These are phyloP conservation scores for Aspergillus hiratsukae DNA, from an alignment of 2,329 filamentous ascomycete species.

Conservation along the genomic window DNA sequence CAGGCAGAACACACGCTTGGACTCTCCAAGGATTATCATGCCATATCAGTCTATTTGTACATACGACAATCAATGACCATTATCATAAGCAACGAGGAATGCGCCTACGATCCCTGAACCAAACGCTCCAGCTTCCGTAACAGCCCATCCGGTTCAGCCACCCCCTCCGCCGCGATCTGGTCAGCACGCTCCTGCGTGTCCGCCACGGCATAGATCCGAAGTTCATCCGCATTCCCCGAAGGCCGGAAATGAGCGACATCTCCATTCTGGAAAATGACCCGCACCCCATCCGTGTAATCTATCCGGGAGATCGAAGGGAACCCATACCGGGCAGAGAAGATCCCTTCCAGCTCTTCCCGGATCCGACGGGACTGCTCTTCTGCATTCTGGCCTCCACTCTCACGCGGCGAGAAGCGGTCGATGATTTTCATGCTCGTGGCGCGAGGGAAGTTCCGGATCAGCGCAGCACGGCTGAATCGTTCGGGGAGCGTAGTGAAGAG, in stretches of 20 bases:
- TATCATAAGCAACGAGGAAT: background rate
- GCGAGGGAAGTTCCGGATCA: conserved; percentile 31
- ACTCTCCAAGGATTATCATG: background rate
- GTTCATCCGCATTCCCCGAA: conserved; percentile 32
- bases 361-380: conserved; percentile 16
- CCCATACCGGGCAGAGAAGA: conserved; percentile 24
- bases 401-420: conserved; percentile 23
- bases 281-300: conserved; percentile 31
- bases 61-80: background rate
- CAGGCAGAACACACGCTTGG: background rate
- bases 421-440: conserved; percentile 28
- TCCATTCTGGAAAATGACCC: conserved; percentile 27
- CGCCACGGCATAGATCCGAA: conserved; percentile 31
- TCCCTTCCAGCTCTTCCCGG: conserved; percentile 20
- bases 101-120: background rate
- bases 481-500: conserved; percentile 26
- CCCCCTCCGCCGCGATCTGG: conserved; percentile 21
- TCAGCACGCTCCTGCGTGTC: conserved; percentile 28
- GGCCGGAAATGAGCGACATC: conserved; percentile 32
- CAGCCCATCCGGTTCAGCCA: conserved; percentile 25
- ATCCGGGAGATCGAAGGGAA: conserved; percentile 21
- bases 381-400: conserved; percentile 16
- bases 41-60: background rate
- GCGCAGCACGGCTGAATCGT: conserved; percentile 26
- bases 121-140: conserved; percentile 20